Conservation (phyloP, 2,329 filamentous ascomycete genomes). For the Knufia petricola region DNA sequence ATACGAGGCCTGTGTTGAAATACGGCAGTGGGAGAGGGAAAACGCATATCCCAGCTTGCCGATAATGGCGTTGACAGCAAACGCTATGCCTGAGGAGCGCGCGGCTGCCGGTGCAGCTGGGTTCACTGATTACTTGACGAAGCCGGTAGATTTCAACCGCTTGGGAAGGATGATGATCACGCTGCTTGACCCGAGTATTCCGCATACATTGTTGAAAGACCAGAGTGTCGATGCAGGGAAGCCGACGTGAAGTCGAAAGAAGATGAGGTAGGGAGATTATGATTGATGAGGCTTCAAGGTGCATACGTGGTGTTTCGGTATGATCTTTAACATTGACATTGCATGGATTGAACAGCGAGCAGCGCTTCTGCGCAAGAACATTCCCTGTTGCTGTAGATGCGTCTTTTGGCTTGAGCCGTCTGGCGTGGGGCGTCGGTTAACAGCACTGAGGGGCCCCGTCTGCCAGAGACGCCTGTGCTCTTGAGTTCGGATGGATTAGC, state of each 20-base stretch:
- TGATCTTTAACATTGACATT: background rate
- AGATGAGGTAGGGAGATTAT: background rate
- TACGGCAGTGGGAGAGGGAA: conserved; percentile 37
- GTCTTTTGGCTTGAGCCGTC: too few species aligned
- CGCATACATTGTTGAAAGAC: conserved; percentile 35
- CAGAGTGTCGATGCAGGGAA: conserved; percentile 21
- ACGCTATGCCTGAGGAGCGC: conserved; percentile 42
- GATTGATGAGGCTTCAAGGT: conserved; percentile 5
- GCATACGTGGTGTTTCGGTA: conserved; percentile 3
- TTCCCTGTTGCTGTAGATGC: background rate
- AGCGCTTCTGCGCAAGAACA: too few species aligned
- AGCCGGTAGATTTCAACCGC: conserved; percentile 42
- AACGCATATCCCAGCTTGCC: conserved; percentile 39
- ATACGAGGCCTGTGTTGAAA: conserved; percentile 39
- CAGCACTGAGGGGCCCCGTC: too few species aligned
- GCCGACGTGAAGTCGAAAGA: conserved; percentile 11
- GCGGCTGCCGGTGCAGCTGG: conserved; percentile 37
- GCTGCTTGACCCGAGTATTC: conserved; percentile 34
- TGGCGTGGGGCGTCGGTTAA: too few species aligned
- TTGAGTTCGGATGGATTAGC: too few species aligned
- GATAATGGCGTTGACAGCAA: conserved; percentile 42
- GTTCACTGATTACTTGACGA: conserved; percentile 42
- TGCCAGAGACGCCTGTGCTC: too few species aligned
- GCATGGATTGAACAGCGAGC: background rate
- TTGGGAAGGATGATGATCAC: conserved; percentile 42